A percentile compares a stretch with the other conserved stretches of the same genome.
Evolutionary conservation across 1,284 basidiomycete genomes (phyloP).

Genomic region (Leccinum subrobustum): DNA sequence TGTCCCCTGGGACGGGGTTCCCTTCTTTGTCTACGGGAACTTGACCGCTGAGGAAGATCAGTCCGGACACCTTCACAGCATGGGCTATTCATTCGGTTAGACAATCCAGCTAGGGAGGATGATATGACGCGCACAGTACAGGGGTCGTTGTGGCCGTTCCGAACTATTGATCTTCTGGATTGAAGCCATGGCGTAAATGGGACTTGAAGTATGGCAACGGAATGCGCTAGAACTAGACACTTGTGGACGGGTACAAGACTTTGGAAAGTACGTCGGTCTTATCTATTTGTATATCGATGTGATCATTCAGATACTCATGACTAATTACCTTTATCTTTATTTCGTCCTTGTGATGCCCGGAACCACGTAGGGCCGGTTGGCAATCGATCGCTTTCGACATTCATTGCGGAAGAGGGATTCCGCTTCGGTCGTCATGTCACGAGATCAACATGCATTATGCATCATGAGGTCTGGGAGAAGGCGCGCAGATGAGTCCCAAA

Average conservation of each 20-base stretch:
- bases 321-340: neutral
- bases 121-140: constrained; percentile 44
- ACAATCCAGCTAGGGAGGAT: neutral
- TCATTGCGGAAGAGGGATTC: neutral
- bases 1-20: constrained; percentile 48
- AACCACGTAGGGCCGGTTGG: neutral
- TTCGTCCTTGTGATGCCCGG: neutral
- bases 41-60: constrained; percentile 61
- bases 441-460: neutral
- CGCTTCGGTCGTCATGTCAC: neutral
- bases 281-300: constrained; percentile 7
- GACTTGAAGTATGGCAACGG: neutral
- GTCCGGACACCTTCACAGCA: constrained; percentile 52
- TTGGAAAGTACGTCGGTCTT: neutral
- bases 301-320: neutral
- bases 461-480: constrained; percentile 1
- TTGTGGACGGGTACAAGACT: too few relatives aligned
- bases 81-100: constrained; percentile 39
- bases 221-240: neutral
- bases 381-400: constrained; percentile 2
- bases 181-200: constrained; percentile 35
- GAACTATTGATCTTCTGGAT: constrained; percentile 51
- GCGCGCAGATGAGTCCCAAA: neutral
- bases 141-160: constrained; percentile 42
- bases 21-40: constrained; percentile 49